A percentile compares a stretch with the other conserved stretches of the same genome.
Conservation (phyloP, 352 stramenopile genomes). For the Halophytophthora polymorphica region DNA sequence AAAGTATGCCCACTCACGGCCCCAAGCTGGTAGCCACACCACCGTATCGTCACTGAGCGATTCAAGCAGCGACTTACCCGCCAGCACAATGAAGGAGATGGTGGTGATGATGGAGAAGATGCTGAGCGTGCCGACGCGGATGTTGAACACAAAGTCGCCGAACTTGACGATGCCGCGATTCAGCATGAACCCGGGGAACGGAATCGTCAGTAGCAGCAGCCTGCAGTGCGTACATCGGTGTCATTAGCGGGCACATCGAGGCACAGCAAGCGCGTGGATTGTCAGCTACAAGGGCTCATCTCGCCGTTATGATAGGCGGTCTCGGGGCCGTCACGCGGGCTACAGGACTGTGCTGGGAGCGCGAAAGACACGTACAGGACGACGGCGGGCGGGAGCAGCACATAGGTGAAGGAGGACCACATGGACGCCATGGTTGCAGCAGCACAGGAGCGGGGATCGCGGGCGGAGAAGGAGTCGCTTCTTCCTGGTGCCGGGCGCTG, state of each 20-base stretch:
- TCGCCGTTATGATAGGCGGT: too few species aligned
- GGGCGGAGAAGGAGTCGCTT: too few species aligned
- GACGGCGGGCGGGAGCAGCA: conserved; percentile 72
- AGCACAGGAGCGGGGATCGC: too few species aligned
- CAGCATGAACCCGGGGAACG: conserved; percentile 53
- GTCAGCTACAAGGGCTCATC: too few species aligned
- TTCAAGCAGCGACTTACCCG: conserved; percentile 12
- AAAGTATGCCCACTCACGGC: too few species aligned
- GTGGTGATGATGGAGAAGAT: conserved; percentile 76
- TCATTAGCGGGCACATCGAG: too few species aligned
- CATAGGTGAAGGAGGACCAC: conserved; percentile 78
- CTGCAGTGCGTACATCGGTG: too few species aligned
- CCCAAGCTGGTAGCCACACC: too few species aligned
- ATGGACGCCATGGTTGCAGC: conserved; percentile 62
- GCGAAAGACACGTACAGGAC: conserved; percentile 49
- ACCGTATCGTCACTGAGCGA: neutral
- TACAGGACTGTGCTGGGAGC: neutral
- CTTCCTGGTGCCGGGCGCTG: too few species aligned
- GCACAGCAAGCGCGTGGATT: too few species aligned
- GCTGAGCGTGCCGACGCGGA: conserved; percentile 67
- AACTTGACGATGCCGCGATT: conserved; percentile 75
- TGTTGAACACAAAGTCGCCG: conserved; percentile 68
- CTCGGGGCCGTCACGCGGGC: too few species aligned
- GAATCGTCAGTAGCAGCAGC: conserved; percentile 75
- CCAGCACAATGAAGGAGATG: conserved; percentile 67